Evolutionary conservation across 169 alveolate genomes (phyloP), one percentile per base, ranked within the genome.

Genomic region (Plasmodium malariae): DNA sequence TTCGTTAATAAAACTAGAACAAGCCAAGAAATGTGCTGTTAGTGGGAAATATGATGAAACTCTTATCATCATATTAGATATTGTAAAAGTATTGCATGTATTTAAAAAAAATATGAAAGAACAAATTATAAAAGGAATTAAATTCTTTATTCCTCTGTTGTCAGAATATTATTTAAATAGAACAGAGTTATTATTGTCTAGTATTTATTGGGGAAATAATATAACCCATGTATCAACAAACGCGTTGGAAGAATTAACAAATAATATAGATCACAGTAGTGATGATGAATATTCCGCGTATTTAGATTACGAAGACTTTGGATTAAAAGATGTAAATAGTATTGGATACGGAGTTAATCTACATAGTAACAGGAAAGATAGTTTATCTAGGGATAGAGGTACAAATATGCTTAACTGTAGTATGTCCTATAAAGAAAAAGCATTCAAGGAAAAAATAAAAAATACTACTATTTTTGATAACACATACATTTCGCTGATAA

Each of bases 201-300:
- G 89, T 36, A 78, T 78, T 24, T 32, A 67, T 17, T 78, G 89
- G 89, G 89, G 89, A 26, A 78, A 78, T 43, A 78, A 78, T 26
- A 78, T 78, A 28, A 62, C 89, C 21, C 32, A 63, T 36, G 89
- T 78, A 28, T 63, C 74, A 19, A 78, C 76, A 3, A 55, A 34
- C 28, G 5, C 55, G 0, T 30, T 78, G 51, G 89, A 78, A n/a
- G 78, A 63, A 28, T 24, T 78, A 14, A 65, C 63, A 78, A 78
- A 78, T 68, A 57, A 78, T 30, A 19, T 55, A n/a, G 62, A 65
- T 21, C 14, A n/a, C 26, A 49, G 40, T 9, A 12, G 54, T 30
- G 78, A 78, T 78, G 55, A 78, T 62, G 76, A 45, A 36, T 37
- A 32, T 30, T 17, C 43, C 17, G 17, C 17, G n/a, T n/a, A n/a